A percentile compares a stretch with the other conserved stretches of the same genome.
These are phyloP conservation scores for Amauroascus niger DNA, from an alignment of 2,329 filamentous ascomycete genomes.

Conservation along the genomic window DNA sequence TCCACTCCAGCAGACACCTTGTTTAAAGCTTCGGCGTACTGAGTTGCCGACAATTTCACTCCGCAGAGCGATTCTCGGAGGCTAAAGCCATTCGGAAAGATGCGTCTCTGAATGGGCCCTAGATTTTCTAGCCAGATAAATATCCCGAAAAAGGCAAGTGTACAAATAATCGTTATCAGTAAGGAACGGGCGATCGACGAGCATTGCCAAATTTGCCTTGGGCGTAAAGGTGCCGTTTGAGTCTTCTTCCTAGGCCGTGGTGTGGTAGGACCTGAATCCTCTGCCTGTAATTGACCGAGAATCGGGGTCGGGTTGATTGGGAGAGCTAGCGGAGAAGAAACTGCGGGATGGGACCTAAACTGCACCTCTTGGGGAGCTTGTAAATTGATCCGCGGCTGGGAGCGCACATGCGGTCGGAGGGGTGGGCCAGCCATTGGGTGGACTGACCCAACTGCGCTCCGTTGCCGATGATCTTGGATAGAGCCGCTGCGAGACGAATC, in stretches of 20 bases:
- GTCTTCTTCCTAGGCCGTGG: background rate
- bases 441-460: background rate
- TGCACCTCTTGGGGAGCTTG: background rate
- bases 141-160: conserved; percentile 15
- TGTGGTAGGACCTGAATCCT: background rate
- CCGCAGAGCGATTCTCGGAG: conserved; percentile 1
- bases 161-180: conserved; percentile 12
- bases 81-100: conserved; percentile 15
- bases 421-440: conserved; percentile 6
- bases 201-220: background rate
- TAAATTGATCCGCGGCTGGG: background rate
- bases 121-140: conserved; percentile 16
- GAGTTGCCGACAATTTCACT: background rate
- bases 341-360: background rate
- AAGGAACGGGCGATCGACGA: background rate
- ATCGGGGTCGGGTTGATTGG: background rate
- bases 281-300: background rate
- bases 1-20: conserved; percentile 16
- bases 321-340: background rate
- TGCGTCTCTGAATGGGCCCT: background rate
- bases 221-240: no score
- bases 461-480: background rate
- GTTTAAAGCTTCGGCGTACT: conserved; percentile 15
- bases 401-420: background rate
- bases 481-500: background rate